phyloP scores from a whole-genome alignment of 306 rosid genomes.

The Malus asiatica region DNA sequence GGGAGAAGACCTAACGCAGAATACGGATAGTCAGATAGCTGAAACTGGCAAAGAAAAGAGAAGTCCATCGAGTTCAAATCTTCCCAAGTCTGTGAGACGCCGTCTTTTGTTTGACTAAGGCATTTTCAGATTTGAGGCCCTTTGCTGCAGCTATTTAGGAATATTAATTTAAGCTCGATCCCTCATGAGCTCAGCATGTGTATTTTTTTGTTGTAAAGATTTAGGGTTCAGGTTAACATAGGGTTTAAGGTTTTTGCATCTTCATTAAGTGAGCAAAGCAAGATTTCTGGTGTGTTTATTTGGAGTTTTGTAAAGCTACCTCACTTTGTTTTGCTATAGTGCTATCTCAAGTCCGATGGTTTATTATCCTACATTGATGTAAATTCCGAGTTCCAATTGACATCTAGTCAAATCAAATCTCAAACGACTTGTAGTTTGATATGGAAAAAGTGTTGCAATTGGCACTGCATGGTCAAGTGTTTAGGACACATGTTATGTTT shows the following conservation, averaged over 20 bases:
- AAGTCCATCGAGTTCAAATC: slow-evolving; percentile 31
- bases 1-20: slow-evolving; percentile 32
- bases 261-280: neutral
- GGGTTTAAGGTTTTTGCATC: neutral
- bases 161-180: neutral
- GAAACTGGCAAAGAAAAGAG: slow-evolving; percentile 39
- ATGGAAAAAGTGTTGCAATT: neutral
- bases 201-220: neutral
- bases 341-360: neutral
- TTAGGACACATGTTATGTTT: too few species aligned
- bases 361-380: neutral
- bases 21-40: slow-evolving; percentile 12
- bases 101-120: slow-evolving; percentile 70
- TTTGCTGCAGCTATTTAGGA: neutral
- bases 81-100: slow-evolving; percentile 71
- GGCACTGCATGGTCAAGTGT: too few species aligned
- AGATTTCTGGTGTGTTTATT: neutral
- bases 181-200: neutral
- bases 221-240: neutral
- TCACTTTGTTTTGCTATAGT: neutral
- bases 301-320: neutral
- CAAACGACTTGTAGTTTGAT: neutral
- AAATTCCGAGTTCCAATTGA: neutral
- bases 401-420: neutral
- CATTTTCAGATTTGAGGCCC: neutral